Conservation (phyloP, 352 stramenopile genomes). For the Globisporangium cystogenes region DNA sequence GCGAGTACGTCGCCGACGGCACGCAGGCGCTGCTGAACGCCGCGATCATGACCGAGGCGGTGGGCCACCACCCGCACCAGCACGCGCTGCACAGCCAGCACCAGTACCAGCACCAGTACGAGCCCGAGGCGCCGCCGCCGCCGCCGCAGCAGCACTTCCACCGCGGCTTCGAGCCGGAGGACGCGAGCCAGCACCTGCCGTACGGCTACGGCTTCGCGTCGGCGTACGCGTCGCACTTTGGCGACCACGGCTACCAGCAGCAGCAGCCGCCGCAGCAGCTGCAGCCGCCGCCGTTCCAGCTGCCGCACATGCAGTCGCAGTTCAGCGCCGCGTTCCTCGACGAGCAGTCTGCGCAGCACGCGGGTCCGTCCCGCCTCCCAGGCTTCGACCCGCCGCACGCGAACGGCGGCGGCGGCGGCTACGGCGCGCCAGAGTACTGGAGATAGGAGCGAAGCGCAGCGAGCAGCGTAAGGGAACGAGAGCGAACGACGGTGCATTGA, state of each 20-base stretch:
- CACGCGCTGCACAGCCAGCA: conserved; percentile 10
- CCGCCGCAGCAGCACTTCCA: conserved; percentile 28
- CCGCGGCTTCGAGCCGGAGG: conserved; percentile 62
- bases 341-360: conserved; percentile 20
- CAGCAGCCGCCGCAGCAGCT: conserved; percentile 8
- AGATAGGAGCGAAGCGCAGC: conserved; percentile 18
- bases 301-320: conserved; percentile 24
- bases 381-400: conserved; percentile 15
- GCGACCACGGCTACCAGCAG: conserved; percentile 16
- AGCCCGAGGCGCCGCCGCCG: conserved; percentile 11
- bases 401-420: background rate
- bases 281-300: conserved; percentile 2
- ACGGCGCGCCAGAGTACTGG: conserved; percentile 45
- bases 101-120: conserved; percentile 25
- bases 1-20: conserved; percentile 41
- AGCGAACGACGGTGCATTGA: background rate
- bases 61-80: conserved; percentile 33
- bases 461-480: no score
- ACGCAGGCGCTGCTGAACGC: conserved; percentile 63
- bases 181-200: conserved; percentile 27
- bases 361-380: conserved; percentile 22
- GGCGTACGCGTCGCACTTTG: conserved; percentile 20
- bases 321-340: conserved; percentile 22
- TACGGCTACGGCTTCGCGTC: conserved; percentile 23
- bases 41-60: conserved; percentile 67